Base-by-base conservation (phyloP, 352 stramenopile species). In the Pseudoperonospora humuli region DNA sequence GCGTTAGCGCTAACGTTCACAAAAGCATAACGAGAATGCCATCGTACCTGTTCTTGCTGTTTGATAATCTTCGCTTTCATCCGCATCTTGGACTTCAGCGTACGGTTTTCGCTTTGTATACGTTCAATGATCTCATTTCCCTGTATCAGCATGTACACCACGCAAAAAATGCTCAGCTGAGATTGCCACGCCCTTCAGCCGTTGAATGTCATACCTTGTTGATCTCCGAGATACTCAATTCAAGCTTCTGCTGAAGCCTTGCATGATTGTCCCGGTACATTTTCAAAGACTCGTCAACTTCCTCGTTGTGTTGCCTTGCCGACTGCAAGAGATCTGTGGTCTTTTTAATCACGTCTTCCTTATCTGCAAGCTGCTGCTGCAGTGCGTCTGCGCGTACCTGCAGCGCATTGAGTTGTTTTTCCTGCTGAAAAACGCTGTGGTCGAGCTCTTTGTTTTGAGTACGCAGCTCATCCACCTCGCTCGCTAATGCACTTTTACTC, bases 21-120 rank as follows among this genome's bases (percentile, higher is more conserved):
- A 14, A 1, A 14, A 34, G 2, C 10, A 51, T 5, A 13, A 34
- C 8, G 5, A 35, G 4, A 17, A 33, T 18, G 15, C 18, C 9
- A 36, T 17, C 45, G 11, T 39, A 84, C 71, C 55, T 81, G 67
- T 44, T 95, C 84, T 57, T 95, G 84, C 26, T 95, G 83, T 34
- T 92, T 92, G 32, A 95, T 70, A 64, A 95, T 90, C 61, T 87
- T 89, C 7, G 73, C 75, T 57, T 93, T 92, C 66, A 84, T 90
- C 33, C 76, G 69, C 62, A 93, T 80, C 39, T 93, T 94, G 9
- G 62, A 66, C 41, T 86, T 84, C 7, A 91, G 50, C 14, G 66
- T 65, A 8, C 66, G 78, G 26, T 83, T 89, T 44, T 95, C 84
- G 24, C 66, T 81, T 27, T 95, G 84, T 46, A 94, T 90, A 6